Evolutionary conservation across 495 filamentous ascomycete genomes (phyloP).

Genomic region (Hyaloscypha hepaticicola): DNA sequence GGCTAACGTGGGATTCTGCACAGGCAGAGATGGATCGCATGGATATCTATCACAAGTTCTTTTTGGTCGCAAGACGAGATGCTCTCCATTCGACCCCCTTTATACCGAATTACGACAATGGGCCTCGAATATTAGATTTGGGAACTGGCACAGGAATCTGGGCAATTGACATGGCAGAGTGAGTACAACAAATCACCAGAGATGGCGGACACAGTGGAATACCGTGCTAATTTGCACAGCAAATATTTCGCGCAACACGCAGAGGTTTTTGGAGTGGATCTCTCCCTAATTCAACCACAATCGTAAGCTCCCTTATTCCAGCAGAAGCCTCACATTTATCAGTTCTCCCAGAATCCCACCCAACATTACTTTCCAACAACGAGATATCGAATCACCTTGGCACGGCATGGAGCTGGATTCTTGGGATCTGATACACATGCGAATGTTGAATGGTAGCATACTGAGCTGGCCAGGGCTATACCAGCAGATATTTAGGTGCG

Average conservation of each 20-base stretch:
- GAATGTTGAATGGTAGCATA: conserved; percentile 79
- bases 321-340: not conserved
- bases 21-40: conserved; percentile 70
- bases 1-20: conserved; percentile 13
- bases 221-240: conserved; percentile 32
- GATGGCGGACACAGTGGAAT: not conserved
- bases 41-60: conserved; percentile 77
- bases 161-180: conserved; percentile 85
- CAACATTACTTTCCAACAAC: conserved; percentile 66
- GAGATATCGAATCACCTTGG: conserved; percentile 85
- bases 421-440: conserved; percentile 85
- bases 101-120: conserved; percentile 39
- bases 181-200: conserved; percentile 37
- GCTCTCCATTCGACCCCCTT: conserved; percentile 57
- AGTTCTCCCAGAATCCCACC: conserved; percentile 57
- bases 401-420: conserved; percentile 63
- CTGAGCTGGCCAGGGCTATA: conserved; percentile 76
- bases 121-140: conserved; percentile 68
- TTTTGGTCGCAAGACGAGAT: conserved; percentile 63
- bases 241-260: conserved; percentile 52
- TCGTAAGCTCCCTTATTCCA: conserved; percentile 44
- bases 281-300: conserved; percentile 77
- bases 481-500: conserved; percentile 56
- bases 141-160: conserved; percentile 92
- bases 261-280: conserved; percentile 71